Conservation (phyloP, 306 rosid genomes). For the Cajanus cajan region DNA sequence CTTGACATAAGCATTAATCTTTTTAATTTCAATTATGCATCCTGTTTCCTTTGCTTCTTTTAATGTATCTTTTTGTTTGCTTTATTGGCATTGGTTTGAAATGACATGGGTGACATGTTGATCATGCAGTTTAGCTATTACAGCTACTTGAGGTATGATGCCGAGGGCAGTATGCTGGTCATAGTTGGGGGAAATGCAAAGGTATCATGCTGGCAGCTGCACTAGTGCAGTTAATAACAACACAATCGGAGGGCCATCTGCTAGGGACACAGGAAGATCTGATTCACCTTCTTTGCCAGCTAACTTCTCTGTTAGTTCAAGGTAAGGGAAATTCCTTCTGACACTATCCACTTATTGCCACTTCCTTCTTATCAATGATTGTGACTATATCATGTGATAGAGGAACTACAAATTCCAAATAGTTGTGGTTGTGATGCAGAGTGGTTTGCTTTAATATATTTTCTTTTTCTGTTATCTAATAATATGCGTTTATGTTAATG, state of each 20-base stretch:
- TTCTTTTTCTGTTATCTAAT: neutral
- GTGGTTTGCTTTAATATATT: neutral
- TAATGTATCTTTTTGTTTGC: neutral
- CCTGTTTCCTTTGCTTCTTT: neutral
- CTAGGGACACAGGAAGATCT: slow-evolving; percentile 77
- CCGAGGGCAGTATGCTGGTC: slow-evolving; percentile 87
- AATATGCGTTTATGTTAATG: neutral
- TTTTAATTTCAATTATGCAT: neutral
- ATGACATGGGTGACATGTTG: slow-evolving; percentile 33
- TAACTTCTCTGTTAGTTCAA: slow-evolving; percentile 62
- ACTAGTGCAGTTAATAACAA: slow-evolving; percentile 88
- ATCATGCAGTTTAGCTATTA: slow-evolving; percentile 46
- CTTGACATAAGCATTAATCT: neutral
- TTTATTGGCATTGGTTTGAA: slow-evolving; percentile 21
- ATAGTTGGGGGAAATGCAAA: slow-evolving; percentile 88
- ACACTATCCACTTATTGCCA: neutral
- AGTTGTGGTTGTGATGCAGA: neutral
- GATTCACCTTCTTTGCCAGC: slow-evolving; percentile 75
- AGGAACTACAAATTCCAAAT: neutral
- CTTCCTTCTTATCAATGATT: neutral
- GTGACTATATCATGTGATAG: neutral
- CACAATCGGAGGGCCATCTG: slow-evolving; percentile 70
- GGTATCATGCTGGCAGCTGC: slow-evolving; percentile 86
- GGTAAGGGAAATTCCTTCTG: slow-evolving; percentile 50
- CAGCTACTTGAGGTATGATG: slow-evolving; percentile 56